Conservation (phyloP, 139 green algal genomes). For the Chlamydomonas schloesseri region DNA sequence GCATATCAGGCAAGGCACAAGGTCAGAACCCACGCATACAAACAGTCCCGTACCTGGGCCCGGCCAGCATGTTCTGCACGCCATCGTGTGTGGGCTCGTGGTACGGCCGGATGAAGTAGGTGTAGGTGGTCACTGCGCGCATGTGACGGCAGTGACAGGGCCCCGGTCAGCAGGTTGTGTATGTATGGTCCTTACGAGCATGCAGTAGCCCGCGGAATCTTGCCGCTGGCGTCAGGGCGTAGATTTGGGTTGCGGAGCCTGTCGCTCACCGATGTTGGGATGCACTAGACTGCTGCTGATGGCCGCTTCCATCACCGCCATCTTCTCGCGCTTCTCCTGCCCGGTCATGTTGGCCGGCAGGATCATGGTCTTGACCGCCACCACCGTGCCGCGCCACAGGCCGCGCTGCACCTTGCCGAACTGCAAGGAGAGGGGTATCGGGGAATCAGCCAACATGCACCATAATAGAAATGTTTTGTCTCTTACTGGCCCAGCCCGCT, state of each 20-base stretch:
- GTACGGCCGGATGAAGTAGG: conserved; percentile 59
- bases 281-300: conserved; percentile 47
- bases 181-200: no score
- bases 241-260: no score
- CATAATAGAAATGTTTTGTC: no score
- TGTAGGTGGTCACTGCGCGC: conserved; percentile 49
- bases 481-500: no score
- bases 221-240: background rate
- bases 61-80: conserved; percentile 10
- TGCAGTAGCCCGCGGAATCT: no score
- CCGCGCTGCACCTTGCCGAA: conserved; percentile 45
- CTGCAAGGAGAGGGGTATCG: background rate
- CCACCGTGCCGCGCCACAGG: conserved; percentile 51
- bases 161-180: no score
- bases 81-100: conserved; percentile 1
- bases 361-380: conserved; percentile 46
- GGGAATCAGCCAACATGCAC: background rate
- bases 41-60: conserved; percentile 41
- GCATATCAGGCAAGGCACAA: no score
- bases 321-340: conserved; percentile 48
- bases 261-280: conserved; percentile 43
- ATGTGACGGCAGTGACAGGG: no score
- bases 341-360: conserved; percentile 52
- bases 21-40: no score
- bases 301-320: conserved; percentile 55